Evolutionary conservation across 768 basidiomycete species (phyloP), one percentile per base, ranked within the genome.

Genomic region (Mycena metata): DNA sequence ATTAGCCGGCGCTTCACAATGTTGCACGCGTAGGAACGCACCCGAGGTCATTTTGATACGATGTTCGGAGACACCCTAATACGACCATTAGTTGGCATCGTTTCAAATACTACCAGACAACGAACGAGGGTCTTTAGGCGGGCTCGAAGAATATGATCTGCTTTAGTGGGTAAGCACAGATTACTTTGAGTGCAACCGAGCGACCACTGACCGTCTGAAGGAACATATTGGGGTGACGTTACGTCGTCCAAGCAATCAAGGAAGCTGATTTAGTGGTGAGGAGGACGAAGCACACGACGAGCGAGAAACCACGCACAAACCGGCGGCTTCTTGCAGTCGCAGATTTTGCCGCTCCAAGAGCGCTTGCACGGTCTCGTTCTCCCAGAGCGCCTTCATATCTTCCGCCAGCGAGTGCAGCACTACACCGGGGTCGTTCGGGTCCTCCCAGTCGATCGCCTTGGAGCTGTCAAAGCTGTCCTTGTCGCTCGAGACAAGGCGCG

Each of bases 91-190:
- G 36, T 62, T 23, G 49, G 54, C 11, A 39, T 39, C 39, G 55
- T 57, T 56, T 41, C 33, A 19, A n/a, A n/a, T 19, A 41, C 64
- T 23, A 52, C 26, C 49, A 8, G 19, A 3, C n/a, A 35, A 70
- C 76, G 10, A 55, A 83, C 85, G 79, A 76, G 79, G 2, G 89
- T 90, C 77, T 91, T 92, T 52, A 93, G 73, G 16, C 91, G 85
- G 7, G 91, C 91, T 6, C 90, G 86, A 30, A 93, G 83, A 60
- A 93, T 89, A 74, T 93, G 91, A 73, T 92, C 91, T 92, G 56
- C 12, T 11, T 39, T 39, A 39, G 56, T 47, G n/a, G 23, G 61
- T 60, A 23, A 69, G 62, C 54, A 43, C n/a, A 30, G 19, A 33
- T 39, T 39, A 10, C 39, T 7, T 42, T 21, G 30, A 30, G 30